Evolutionary conservation across 352 stramenopile species (phyloP).

Genomic region (Plasmopara halstedii): DNA sequence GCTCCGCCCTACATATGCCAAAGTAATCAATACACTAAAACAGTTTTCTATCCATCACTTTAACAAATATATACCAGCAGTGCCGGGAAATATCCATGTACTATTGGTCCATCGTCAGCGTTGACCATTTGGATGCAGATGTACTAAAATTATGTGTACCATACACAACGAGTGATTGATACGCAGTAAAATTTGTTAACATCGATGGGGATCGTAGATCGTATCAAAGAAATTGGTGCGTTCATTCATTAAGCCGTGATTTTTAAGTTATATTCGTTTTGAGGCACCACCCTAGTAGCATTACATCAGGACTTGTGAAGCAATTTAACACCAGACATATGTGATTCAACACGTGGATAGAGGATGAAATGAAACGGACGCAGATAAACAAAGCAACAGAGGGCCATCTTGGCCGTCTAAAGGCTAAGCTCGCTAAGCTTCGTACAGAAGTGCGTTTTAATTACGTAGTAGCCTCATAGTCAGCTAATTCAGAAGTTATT

Average conservation of each 20-base stretch:
- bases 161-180: neutral
- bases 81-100: slow-evolving; percentile 57
- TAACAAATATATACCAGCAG: slow-evolving; percentile 43
- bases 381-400: slow-evolving; percentile 98
- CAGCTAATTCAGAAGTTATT: neutral
- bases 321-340: neutral
- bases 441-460: slow-evolving; percentile 84
- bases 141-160: too few relatives aligned
- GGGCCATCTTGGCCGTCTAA: slow-evolving; percentile 89
- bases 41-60: neutral
- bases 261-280: neutral
- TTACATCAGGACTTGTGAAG: neutral
- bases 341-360: slow-evolving; percentile 23
- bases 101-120: slow-evolving; percentile 17
- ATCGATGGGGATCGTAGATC: slow-evolving; percentile 89
- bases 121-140: neutral
- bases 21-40: slow-evolving; percentile 1
- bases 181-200: slow-evolving; percentile 6
- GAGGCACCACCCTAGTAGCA: neutral
- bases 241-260: neutral
- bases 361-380: slow-evolving; percentile 95
- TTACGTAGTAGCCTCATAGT: neutral
- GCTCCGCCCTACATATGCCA: slow-evolving; percentile 70
- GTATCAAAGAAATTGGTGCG: slow-evolving; percentile 92
- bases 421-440: slow-evolving; percentile 98